Percentiles rank a stretch among this genome's conserved stretches.
Evolutionary conservation across 164 flowering plant species (phyloP).

Genomic region (Sextonia rubra): DNA sequence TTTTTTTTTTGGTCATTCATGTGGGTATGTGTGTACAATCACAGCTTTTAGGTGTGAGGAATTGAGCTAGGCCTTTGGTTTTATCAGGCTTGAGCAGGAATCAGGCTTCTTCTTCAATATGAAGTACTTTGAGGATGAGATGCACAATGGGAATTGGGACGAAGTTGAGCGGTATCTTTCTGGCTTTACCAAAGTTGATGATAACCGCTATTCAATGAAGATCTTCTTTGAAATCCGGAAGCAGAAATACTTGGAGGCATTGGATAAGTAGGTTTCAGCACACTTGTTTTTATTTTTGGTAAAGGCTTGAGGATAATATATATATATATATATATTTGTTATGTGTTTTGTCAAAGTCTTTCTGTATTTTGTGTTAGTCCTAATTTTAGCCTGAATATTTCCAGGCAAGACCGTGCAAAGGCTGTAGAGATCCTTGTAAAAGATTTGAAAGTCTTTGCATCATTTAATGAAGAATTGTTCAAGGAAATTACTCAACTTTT

Average conservation of each 20-base stretch:
- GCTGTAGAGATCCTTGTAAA: conserved; percentile 80
- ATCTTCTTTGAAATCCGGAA: conserved; percentile 86
- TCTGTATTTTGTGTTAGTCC: background rate
- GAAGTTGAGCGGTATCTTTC: conserved; percentile 83
- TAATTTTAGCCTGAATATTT: background rate
- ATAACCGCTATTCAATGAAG: conserved; percentile 82
- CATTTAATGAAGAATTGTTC: conserved; percentile 78
- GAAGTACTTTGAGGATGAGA: conserved; percentile 81
- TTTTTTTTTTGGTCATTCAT: too few relatives aligned
- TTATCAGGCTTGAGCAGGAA: conserved; percentile 73
- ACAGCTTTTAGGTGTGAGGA: background rate
- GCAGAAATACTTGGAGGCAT: conserved; percentile 90
- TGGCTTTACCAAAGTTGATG: conserved; percentile 82
- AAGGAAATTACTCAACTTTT: conserved; percentile 84
- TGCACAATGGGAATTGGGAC: conserved; percentile 78
- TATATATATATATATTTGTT: background rate
- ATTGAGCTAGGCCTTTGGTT: background rate
- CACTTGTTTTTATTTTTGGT: background rate
- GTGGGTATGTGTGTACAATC: too few relatives aligned
- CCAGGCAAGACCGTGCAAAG: conserved; percentile 73
- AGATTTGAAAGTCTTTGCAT: conserved; percentile 77
- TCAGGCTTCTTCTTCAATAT: conserved; percentile 91
- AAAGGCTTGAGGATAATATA: background rate
- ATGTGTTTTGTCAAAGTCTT: background rate
- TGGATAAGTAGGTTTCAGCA: conserved; percentile 49